Conservation (phyloP, 495 filamentous ascomycete species). For the Penicillium taxi region DNA sequence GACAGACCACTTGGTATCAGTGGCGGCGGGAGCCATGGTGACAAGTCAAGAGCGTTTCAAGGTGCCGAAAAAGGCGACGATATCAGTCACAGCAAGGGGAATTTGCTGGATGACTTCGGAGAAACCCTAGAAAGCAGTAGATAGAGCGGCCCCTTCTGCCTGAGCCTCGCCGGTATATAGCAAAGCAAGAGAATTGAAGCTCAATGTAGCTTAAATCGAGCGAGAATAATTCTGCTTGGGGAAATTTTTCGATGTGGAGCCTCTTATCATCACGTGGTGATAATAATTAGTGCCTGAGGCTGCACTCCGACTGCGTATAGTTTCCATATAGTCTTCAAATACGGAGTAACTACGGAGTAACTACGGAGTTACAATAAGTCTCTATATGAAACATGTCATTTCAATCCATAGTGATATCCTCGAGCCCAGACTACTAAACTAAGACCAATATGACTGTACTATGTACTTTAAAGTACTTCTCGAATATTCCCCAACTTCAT, state of each 20-base stretch:
- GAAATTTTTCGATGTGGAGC: constrained; percentile 46
- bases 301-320: no score
- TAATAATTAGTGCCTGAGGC: constrained; percentile 22
- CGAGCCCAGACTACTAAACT: no score
- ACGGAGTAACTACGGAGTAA: no score
- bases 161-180: constrained; percentile 15
- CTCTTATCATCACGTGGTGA: constrained; percentile 44
- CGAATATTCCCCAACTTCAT: no score
- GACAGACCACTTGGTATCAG: constrained; percentile 70
- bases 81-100: no score
- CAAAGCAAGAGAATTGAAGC: constrained; percentile 19
- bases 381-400: no score
- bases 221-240: constrained; percentile 21
- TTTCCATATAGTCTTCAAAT: no score
- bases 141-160: constrained; percentile 9
- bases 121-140: neutral
- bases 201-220: constrained; percentile 23
- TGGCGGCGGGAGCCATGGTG: constrained; percentile 44
- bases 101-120: neutral
- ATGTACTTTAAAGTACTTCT: no score
- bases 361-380: no score
- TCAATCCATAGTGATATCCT: no score
- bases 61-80: no score
- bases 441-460: no score
- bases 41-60: constrained; percentile 10